Percentiles rank a stretch among this genome's conserved stretches.
Evolutionary conservation across 2,329 filamentous ascomycete species (phyloP).

Genomic region (Huntiella savannae): DNA sequence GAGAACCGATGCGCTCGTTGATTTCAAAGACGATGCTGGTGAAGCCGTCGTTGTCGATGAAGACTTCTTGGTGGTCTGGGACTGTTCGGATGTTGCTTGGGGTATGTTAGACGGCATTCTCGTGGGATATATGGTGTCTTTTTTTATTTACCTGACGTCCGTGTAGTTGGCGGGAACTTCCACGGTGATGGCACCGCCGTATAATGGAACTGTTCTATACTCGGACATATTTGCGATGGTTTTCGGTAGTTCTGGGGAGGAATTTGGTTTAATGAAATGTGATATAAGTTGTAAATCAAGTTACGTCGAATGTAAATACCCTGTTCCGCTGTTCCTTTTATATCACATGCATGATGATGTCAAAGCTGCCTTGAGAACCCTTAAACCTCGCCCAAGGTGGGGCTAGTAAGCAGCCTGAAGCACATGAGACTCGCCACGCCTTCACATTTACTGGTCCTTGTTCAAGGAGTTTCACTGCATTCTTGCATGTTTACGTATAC

Average conservation of each 20-base stretch:
- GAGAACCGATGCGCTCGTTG: constrained; percentile 52
- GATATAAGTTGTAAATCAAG: too few relatives aligned
- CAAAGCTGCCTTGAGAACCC: too few relatives aligned
- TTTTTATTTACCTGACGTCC: constrained; percentile 47
- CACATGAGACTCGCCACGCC: too few relatives aligned
- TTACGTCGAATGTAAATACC: too few relatives aligned
- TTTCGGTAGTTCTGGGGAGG: too few relatives aligned
- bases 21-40: constrained; percentile 83
- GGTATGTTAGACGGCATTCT: neutral
- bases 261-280: too few relatives aligned
- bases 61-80: constrained; percentile 82
- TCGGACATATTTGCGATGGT: neutral
- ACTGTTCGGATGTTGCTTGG: constrained; percentile 52
- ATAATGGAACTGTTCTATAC: constrained; percentile 43
- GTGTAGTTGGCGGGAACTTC: constrained; percentile 50
- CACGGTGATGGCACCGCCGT: constrained; percentile 51
- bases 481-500: neutral
- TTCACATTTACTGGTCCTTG: neutral
- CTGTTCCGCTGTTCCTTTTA: too few relatives aligned
- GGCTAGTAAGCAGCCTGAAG: too few relatives aligned
- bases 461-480: neutral
- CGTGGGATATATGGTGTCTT: constrained; percentile 1
- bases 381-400: too few relatives aligned
- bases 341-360: too few relatives aligned
- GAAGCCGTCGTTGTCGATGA: constrained; percentile 65